A percentile compares a stretch with the other conserved stretches of the same genome.
Conservation (phyloP, 805 yeast genomes). For the Candida nemodendra region DNA sequence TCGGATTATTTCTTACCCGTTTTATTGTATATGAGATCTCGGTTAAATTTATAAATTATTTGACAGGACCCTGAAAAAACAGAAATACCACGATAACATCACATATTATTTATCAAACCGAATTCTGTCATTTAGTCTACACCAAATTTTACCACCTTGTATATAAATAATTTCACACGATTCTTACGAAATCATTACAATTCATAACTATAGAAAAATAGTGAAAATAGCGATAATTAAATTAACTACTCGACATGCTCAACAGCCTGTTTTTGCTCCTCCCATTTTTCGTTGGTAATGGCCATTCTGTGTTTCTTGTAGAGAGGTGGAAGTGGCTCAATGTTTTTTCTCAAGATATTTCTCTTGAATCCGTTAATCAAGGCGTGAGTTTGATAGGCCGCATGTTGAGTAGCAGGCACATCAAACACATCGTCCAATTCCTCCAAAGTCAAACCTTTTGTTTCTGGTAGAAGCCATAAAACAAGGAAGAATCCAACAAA, state of each 20-base stretch:
- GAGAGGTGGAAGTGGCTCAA: constrained; percentile 53
- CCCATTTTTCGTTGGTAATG: constrained; percentile 59
- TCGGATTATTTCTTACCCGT: too few relatives aligned
- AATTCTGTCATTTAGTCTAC: too few relatives aligned
- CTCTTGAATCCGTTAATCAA: constrained; percentile 45
- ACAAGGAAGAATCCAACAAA: constrained; percentile 66
- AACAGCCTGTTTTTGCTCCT: constrained; percentile 51
- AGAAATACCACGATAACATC: too few relatives aligned
- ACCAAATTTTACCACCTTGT: too few relatives aligned
- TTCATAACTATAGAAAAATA: too few relatives aligned
- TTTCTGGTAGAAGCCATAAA: constrained; percentile 70
- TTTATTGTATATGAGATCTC: too few relatives aligned
- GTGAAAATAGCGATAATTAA: too few relatives aligned
- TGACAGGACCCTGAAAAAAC: too few relatives aligned
- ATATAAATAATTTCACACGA: too few relatives aligned
- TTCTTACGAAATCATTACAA: too few relatives aligned
- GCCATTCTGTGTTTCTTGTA: constrained; percentile 59
- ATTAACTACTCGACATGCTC: constrained; percentile 53
- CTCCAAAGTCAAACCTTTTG: constrained; percentile 70
- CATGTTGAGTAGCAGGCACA: constrained; percentile 55
- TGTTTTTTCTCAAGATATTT: constrained; percentile 44
- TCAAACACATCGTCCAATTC: constrained; percentile 73
- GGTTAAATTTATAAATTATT: too few relatives aligned
- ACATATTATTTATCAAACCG: too few relatives aligned
- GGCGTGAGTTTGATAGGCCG: constrained; percentile 43